These are phyloP conservation scores for Phytophthora melonis DNA, from an alignment of 352 stramenopile genomes.

Conservation along the genomic window DNA sequence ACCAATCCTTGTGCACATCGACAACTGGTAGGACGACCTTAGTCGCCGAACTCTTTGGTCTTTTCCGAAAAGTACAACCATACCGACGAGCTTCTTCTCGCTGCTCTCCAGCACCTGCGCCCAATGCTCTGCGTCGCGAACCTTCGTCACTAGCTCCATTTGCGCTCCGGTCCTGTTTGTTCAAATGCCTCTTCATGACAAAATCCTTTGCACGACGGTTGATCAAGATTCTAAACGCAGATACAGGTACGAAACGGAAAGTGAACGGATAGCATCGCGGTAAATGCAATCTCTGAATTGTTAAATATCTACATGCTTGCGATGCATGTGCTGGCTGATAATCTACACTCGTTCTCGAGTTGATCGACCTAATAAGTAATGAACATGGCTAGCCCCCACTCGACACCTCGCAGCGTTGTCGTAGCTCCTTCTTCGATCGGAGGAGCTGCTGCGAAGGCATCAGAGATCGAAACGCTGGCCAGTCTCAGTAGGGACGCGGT, in stretches of 20 bases:
- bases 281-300: neutral
- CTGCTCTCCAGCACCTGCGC: conserved; percentile 52
- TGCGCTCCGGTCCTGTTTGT: too few species aligned
- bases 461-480: neutral
- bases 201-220: neutral
- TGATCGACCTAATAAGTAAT: conserved; percentile 36
- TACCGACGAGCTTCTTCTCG: conserved; percentile 76
- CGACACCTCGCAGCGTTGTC: conserved; percentile 14
- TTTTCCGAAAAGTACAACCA: conserved; percentile 1
- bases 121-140: conserved; percentile 75
- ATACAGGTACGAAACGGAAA: too few species aligned
- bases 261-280: too few species aligned
- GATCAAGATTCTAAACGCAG: neutral
- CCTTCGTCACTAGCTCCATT: conserved; percentile 64
- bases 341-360: conserved; percentile 33
- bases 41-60: neutral
- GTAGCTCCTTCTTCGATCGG: conserved; percentile 47
- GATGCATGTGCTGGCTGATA: conserved; percentile 30
- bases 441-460: neutral
- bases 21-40: conserved; percentile 49
- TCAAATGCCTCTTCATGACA: conserved; percentile 8
- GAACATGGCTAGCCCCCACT: conserved; percentile 1
- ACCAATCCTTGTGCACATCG: conserved; percentile 79
- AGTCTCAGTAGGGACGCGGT: neutral
- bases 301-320: conserved; percentile 39